These are phyloP conservation scores for Trichoderma polysporum DNA, from an alignment of 2,329 filamentous ascomycete genomes.

Conservation along the genomic window DNA sequence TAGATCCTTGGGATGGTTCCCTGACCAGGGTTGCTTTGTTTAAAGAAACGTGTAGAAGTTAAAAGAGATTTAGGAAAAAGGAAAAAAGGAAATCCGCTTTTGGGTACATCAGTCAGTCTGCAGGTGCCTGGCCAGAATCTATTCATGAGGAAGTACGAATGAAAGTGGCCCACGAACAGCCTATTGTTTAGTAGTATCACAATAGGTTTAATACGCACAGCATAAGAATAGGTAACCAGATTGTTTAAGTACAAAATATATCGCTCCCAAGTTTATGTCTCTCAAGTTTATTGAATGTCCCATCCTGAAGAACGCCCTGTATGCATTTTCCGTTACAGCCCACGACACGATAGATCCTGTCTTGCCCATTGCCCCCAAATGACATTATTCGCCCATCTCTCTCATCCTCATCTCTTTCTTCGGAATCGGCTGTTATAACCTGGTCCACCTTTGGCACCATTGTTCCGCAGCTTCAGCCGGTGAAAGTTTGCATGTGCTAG, in stretches of 20 bases:
- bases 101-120: too few species aligned
- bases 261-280: not conserved
- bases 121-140: too few species aligned
- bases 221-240: not conserved
- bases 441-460: slow-evolving; percentile 61
- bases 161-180: not conserved
- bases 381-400: not conserved
- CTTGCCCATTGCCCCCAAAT: not conserved
- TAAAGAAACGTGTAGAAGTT: not conserved
- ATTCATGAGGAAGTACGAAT: not conserved
- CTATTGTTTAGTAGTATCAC: not conserved
- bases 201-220: not conserved
- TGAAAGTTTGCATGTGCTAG: slow-evolving; percentile 67
- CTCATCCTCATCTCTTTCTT: slow-evolving; percentile 39
- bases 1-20: not conserved
- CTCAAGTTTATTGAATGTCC: not conserved
- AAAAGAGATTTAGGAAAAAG: not conserved
- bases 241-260: not conserved
- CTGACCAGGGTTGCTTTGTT: not conserved
- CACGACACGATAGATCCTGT: not conserved
- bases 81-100: not conserved
- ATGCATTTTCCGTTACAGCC: slow-evolving; percentile 7
- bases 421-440: slow-evolving; percentile 59
- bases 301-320: slow-evolving; percentile 15
- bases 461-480: slow-evolving; percentile 61